Conservation (phyloP, 2,329 filamentous ascomycete species). For the Paecilomyces formosus region DNA sequence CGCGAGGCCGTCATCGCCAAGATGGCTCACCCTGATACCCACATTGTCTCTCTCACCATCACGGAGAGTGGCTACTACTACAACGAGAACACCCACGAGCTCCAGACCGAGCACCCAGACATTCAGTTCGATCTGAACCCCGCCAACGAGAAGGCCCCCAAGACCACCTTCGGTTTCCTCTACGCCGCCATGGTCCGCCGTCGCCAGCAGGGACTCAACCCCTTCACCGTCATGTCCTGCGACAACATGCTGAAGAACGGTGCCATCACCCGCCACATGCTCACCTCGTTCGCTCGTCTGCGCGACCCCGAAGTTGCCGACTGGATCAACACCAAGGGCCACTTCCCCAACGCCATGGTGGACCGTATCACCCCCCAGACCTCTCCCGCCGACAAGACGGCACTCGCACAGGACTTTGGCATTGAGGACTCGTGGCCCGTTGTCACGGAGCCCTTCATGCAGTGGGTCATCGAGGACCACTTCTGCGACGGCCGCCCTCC, state of each 20-base stretch:
- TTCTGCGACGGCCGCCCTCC: conserved; percentile 46
- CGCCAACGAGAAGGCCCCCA: conserved; percentile 35
- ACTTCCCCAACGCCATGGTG: conserved; percentile 51
- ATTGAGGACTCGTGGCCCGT: conserved; percentile 48
- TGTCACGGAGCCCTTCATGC: conserved; percentile 50
- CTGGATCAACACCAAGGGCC: conserved; percentile 43
- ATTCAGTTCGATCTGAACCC: conserved; percentile 42
- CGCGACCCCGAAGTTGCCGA: conserved; percentile 41
- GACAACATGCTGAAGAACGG: conserved; percentile 54
- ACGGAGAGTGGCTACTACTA: conserved; percentile 53
- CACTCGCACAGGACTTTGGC: conserved; percentile 38
- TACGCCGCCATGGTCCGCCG: conserved; percentile 45
- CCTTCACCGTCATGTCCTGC: conserved; percentile 50
- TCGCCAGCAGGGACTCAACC: conserved; percentile 39
- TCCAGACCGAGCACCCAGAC: conserved; percentile 42
- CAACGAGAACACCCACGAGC: conserved; percentile 51
- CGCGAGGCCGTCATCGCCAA: conserved; percentile 47
- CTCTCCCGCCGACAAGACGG: conserved; percentile 36
- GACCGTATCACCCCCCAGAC: conserved; percentile 50
- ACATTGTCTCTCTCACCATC: conserved; percentile 50
- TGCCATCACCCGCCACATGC: conserved; percentile 46
- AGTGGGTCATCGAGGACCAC: conserved; percentile 50
- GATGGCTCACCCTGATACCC: conserved; percentile 49
- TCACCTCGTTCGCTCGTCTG: conserved; percentile 43
- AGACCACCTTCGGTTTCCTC: conserved; percentile 47